Evolutionary conservation across 306 rosid species (phyloP).

Genomic region (Cyamopsis tetragonoloba): DNA sequence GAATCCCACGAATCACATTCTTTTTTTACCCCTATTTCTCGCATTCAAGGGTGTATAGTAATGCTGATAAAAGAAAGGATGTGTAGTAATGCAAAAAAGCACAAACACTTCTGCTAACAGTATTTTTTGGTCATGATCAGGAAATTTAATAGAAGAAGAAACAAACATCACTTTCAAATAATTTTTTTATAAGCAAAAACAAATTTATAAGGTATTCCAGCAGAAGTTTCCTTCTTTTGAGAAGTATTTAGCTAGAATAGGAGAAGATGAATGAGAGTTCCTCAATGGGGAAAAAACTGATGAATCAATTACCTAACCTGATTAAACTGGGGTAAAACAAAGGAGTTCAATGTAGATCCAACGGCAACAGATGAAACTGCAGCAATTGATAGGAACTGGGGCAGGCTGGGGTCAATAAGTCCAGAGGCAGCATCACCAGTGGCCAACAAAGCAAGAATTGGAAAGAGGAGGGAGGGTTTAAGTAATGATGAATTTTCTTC

Average conservation of each 20-base stretch:
- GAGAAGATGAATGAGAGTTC: conserved; percentile 12
- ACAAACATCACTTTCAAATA: not conserved
- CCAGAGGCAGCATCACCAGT: conserved; percentile 92
- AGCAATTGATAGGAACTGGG: conserved; percentile 64
- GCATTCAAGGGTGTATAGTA: not conserved
- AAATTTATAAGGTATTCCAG: not conserved
- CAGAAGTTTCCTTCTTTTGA: conserved; percentile 3
- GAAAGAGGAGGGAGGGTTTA: conserved; percentile 67
- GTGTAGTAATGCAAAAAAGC: not conserved
- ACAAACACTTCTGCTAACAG: not conserved
- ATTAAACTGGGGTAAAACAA: conserved; percentile 66
- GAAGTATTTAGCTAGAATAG: conserved; percentile 2
- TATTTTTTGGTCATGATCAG: not conserved
- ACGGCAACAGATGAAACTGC: conserved; percentile 74
- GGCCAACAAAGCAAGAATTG: conserved; percentile 71
- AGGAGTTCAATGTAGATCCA: conserved; percentile 67
- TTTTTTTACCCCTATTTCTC: not conserved
- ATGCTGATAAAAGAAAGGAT: conserved; percentile 1
- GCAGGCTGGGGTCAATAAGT: conserved; percentile 77
- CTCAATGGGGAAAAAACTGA: not conserved
- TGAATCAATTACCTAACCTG: conserved; percentile 45
- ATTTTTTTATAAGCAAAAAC: not conserved
- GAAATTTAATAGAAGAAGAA: conserved; percentile 13
- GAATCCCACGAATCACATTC: not conserved
- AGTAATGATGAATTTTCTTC: conserved; percentile 55